These are phyloP conservation scores for Pezicula rhizophila DNA, from an alignment of 2,329 filamentous ascomycete genomes.

Conservation along the genomic window DNA sequence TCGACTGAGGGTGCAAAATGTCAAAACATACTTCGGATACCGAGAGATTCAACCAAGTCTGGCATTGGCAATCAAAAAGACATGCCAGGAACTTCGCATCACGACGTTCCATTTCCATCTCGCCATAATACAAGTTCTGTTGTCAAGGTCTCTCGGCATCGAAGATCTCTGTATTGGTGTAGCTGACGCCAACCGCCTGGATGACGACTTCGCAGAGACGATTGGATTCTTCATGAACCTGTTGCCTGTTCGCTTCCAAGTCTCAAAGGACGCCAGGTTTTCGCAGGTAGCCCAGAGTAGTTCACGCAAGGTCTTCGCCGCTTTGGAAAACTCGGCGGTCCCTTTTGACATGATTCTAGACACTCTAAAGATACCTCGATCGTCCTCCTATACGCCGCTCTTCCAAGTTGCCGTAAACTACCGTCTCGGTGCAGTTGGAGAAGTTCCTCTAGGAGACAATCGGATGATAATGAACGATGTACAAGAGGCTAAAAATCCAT, in stretches of 20 bases:
- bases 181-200: constrained; percentile 34
- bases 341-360: constrained; percentile 26
- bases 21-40: too few relatives aligned
- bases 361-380: background rate
- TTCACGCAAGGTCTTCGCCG: background rate
- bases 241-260: constrained; percentile 39
- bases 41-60: too few relatives aligned
- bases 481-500: too few relatives aligned
- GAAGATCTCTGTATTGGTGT: constrained; percentile 39
- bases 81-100: too few relatives aligned
- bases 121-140: constrained; percentile 30
- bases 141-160: constrained; percentile 23
- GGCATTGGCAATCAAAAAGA: too few relatives aligned
- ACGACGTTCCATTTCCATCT: constrained; percentile 41
- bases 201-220: constrained; percentile 25
- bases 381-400: background rate
- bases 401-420: background rate
- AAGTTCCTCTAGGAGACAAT: too few relatives aligned
- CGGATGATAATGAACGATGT: too few relatives aligned
- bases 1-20: too few relatives aligned
- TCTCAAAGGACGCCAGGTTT: constrained; percentile 10
- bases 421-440: background rate
- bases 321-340: background rate
- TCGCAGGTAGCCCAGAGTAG: constrained; percentile 1
- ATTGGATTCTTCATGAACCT: constrained; percentile 44